Evolutionary conservation across 2,329 filamentous ascomycete species (phyloP).

Genomic region (Ophiosphaerella narmari): DNA sequence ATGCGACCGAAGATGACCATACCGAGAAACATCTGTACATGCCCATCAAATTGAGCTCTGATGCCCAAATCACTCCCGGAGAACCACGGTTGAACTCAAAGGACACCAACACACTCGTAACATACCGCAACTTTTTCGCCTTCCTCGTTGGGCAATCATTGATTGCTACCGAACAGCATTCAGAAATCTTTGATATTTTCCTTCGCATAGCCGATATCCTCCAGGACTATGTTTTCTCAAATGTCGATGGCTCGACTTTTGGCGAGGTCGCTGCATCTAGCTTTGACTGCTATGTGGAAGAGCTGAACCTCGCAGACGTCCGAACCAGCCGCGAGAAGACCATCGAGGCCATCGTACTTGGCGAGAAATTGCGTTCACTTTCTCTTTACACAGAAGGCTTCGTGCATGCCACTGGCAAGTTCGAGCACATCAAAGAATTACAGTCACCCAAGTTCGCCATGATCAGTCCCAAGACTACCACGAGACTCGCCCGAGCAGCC

Average conservation of each 20-base stretch:
- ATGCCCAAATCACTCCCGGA: constrained; percentile 45
- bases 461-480: constrained; percentile 72
- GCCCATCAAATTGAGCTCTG: constrained; percentile 60
- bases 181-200: constrained; percentile 64
- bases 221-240: constrained; percentile 63
- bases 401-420: constrained; percentile 86
- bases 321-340: constrained; percentile 84
- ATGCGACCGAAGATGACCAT: constrained; percentile 53
- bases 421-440: constrained; percentile 71
- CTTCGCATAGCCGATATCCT: constrained; percentile 64
- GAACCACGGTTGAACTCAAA: constrained; percentile 46
- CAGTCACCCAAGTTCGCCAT: constrained; percentile 71
- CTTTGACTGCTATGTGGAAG: constrained; percentile 76
- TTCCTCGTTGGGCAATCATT: constrained; percentile 67
- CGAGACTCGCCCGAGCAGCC: constrained; percentile 79
- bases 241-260: constrained; percentile 66
- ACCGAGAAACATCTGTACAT: constrained; percentile 62
- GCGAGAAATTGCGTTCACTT: constrained; percentile 81
- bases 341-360: constrained; percentile 84
- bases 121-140: constrained; percentile 67
- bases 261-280: constrained; percentile 66
- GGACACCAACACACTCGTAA: constrained; percentile 62
- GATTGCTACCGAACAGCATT: constrained; percentile 60
- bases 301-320: constrained; percentile 78
- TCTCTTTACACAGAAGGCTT: constrained; percentile 90